Conservation (phyloP, 129 eudicot species). For the Rutidosis leptorrhynchoides region DNA sequence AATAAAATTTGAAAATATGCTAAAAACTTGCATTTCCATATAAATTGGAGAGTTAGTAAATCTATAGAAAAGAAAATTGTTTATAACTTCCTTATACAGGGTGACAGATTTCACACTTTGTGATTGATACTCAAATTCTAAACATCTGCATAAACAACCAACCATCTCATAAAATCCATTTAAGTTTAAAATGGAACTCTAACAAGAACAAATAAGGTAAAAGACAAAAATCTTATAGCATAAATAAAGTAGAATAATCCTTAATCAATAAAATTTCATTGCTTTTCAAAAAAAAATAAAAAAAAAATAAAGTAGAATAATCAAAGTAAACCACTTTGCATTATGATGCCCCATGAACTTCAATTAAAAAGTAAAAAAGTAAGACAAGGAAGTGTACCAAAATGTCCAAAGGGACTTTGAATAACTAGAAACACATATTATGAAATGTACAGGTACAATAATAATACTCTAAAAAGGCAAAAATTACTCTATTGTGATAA, state of each 20-base stretch:
- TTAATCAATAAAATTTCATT: too few species aligned
- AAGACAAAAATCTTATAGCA: slow-evolving; percentile 2
- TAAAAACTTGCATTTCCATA: too few species aligned
- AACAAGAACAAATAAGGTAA: neutral
- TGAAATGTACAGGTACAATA: slow-evolving; percentile 18
- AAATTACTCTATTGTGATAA: neutral
- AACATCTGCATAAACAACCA: neutral
- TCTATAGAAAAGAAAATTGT: neutral
- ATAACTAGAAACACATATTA: slow-evolving; percentile 1
- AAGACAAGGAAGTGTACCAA: slow-evolving; percentile 19
- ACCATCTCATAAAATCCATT: neutral
- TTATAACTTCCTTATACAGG: neutral
- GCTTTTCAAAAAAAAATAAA: too few species aligned
- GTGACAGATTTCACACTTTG: neutral
- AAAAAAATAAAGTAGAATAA: neutral
- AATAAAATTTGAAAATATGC: too few species aligned
- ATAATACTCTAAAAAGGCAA: neutral
- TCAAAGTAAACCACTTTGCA: neutral
- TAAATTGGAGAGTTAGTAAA: too few species aligned
- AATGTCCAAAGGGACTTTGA: neutral
- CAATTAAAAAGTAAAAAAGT: slow-evolving; percentile 12
- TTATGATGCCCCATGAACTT: slow-evolving; percentile 11
- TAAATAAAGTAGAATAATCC: neutral
- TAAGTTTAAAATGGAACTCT: neutral
- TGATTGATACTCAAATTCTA: neutral